A percentile compares a stretch with the other conserved stretches of the same genome.
Evolutionary conservation across 148 eudicot species (phyloP).

Genomic region (Camellia sinensis): DNA sequence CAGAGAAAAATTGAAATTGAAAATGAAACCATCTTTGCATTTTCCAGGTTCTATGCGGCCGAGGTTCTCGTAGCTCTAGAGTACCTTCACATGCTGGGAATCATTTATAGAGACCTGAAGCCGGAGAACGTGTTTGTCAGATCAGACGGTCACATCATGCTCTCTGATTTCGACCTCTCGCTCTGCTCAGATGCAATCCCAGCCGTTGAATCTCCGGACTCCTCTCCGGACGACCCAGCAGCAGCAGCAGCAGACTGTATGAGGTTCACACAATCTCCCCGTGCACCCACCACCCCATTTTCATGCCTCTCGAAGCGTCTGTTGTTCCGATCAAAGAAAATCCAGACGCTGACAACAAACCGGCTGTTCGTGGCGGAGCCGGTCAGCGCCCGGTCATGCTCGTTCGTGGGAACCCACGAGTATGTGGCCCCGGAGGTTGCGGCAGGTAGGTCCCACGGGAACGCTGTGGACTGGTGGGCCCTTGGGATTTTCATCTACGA

Average conservation of each 20-base stretch:
- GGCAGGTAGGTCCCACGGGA: slow-evolving; percentile 74
- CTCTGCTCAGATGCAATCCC: slow-evolving; percentile 75
- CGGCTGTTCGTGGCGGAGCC: slow-evolving; percentile 81
- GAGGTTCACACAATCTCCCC: background rate
- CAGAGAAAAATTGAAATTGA: background rate
- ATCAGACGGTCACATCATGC: slow-evolving; percentile 98
- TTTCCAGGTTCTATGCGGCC: slow-evolving; percentile 79
- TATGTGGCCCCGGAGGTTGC: slow-evolving; percentile 93
- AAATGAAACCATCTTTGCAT: background rate
- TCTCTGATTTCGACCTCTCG: slow-evolving; percentile 75
- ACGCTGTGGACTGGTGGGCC: slow-evolving; percentile 95
- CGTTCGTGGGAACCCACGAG: slow-evolving; percentile 93
- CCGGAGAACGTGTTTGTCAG: slow-evolving; percentile 87
- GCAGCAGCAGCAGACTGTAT: background rate
- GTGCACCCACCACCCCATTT: slow-evolving; percentile 31
- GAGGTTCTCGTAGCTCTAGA: slow-evolving; percentile 87
- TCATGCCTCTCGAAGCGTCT: slow-evolving; percentile 55
- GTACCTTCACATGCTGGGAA: slow-evolving; percentile 92
- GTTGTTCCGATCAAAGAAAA: slow-evolving; percentile 77
- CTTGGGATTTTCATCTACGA: slow-evolving; percentile 77
- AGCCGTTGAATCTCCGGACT: slow-evolving; percentile 62
- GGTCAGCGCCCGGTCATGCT: slow-evolving; percentile 67
- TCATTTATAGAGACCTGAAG: slow-evolving; percentile 88
- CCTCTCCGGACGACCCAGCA: slow-evolving; percentile 17
- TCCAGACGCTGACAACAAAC: slow-evolving; percentile 45